Conservation (phyloP, 2,329 filamentous ascomycete genomes). For the Raffaelea ambrosiae region DNA sequence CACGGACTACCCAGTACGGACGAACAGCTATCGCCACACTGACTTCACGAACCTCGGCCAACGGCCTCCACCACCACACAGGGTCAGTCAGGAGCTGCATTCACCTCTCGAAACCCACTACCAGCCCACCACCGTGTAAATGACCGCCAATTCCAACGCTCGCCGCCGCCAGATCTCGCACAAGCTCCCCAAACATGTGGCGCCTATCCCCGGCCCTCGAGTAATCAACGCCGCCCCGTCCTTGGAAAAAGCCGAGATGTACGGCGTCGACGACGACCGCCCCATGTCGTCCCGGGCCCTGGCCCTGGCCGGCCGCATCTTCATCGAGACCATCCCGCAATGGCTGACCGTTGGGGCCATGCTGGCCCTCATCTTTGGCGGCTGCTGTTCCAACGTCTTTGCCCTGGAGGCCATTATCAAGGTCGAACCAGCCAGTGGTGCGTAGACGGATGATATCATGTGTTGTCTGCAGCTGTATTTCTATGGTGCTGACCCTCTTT, state of each 20-base stretch:
- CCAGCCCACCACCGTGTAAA: conserved; percentile 26
- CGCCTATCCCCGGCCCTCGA: conserved; percentile 31
- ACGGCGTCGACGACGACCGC: conserved; percentile 45
- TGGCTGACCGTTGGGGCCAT: conserved; percentile 60
- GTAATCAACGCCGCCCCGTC: conserved; percentile 46
- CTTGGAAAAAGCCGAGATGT: conserved; percentile 45
- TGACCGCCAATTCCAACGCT: conserved; percentile 31
- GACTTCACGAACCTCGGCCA: too few species aligned
- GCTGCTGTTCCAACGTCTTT: conserved; percentile 65
- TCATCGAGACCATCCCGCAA: conserved; percentile 51
- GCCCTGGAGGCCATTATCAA: conserved; percentile 91
- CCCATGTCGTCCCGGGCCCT: conserved; percentile 40
- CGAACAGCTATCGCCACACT: too few species aligned
- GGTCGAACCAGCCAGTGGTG: conserved; percentile 80
- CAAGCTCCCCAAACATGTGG: conserved; percentile 31
- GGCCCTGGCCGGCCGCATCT: conserved; percentile 42
- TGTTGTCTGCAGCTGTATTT: not conserved
- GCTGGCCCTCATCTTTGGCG: conserved; percentile 84
- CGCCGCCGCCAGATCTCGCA: conserved; percentile 36
- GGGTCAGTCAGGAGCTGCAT: too few species aligned
- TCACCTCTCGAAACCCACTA: too few species aligned
- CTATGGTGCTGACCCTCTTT: not conserved
- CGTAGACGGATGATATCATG: not conserved
- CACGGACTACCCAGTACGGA: too few species aligned
- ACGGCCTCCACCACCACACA: too few species aligned